These are phyloP conservation scores for Nepenthes gracilis DNA, from an alignment of 148 eudicot species.

Conservation along the genomic window DNA sequence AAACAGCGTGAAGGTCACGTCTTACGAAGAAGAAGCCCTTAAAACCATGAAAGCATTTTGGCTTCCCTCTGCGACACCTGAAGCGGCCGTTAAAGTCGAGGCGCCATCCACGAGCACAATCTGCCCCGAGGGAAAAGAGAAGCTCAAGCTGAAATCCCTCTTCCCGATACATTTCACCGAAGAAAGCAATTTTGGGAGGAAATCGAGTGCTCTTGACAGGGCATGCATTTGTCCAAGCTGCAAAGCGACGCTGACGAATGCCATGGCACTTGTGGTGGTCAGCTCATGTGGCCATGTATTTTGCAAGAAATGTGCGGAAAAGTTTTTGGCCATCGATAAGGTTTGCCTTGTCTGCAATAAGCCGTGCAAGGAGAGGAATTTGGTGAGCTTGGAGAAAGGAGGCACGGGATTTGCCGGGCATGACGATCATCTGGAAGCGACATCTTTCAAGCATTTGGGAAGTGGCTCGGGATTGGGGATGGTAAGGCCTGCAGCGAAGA, in stretches of 20 bases:
- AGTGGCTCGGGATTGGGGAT: slow-evolving; percentile 85
- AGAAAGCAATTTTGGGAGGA: slow-evolving; percentile 25
- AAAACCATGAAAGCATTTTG: slow-evolving; percentile 97
- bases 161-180: slow-evolving; percentile 67
- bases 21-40: slow-evolving; percentile 90
- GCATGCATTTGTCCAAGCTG: slow-evolving; percentile 84
- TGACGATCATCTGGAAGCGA: slow-evolving; percentile 78
- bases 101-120: slow-evolving; percentile 64
- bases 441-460: slow-evolving; percentile 78
- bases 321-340: slow-evolving; percentile 73
- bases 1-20: slow-evolving; percentile 86
- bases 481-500: slow-evolving; percentile 88
- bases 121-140: slow-evolving; percentile 91
- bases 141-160: slow-evolving; percentile 72
- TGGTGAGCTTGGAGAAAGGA: slow-evolving; percentile 69
- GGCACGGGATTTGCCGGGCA: slow-evolving; percentile 92
- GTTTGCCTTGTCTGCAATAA: slow-evolving; percentile 80
- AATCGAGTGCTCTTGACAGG: slow-evolving; percentile 31
- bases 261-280: slow-evolving; percentile 59
- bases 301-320: slow-evolving; percentile 80
- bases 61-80: slow-evolving; percentile 99
- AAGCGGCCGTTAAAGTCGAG: slow-evolving; percentile 62
- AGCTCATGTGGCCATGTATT: slow-evolving; percentile 89
- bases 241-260: slow-evolving; percentile 78
- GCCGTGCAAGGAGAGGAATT: slow-evolving; percentile 73